Evolutionary conservation across 345 rosid species (phyloP), one percentile per base, ranked within the genome.

Genomic region (Salix koriyanagi): DNA sequence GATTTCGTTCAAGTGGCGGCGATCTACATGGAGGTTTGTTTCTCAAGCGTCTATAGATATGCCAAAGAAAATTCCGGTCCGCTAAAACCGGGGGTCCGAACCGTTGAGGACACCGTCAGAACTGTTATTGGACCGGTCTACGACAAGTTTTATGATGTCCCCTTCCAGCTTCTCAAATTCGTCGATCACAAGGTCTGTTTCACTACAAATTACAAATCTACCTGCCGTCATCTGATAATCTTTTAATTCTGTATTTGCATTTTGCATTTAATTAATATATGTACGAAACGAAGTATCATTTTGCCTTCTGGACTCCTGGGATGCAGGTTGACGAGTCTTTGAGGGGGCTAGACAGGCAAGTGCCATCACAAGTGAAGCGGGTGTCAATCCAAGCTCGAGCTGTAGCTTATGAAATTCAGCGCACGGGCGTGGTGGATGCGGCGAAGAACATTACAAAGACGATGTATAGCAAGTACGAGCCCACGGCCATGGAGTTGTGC

Each of bases 41-140:
- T 90, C 75, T 78, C 79, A 15, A 82, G 77, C 44, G 15, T 91
- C 42, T 91, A 90, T 73, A 92, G 88, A 71, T 86, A 82, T 77
- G 92, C 92, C n/a, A 94, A 92, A 77, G 88, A 89, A 26, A 88
- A 84, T 83, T 80, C 94, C 72, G 97, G 95, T 69, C 95, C 97
- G 3, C 91, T 91, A 28, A 85, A 84, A 75, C 83, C 89, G 6
- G 92, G 97, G 0, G 92, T 94, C 60, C 84, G 88, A 67, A 75
- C 88, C 71, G 85, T 94, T 65, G 91, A 92, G 81, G 92, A 76
- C 58, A 85, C 87, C 19, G 90, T 87, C 73, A 80, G 72, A 69
- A 80, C 86, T n/a, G 93, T 94, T 23, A 75, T 89, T 54, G 83
- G 91, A 0, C 97, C 97, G 32, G 83, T 92, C 32, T 88, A 80